Conservation (phyloP, 1,284 basidiomycete genomes). For the Entoloma clypeatum region DNA sequence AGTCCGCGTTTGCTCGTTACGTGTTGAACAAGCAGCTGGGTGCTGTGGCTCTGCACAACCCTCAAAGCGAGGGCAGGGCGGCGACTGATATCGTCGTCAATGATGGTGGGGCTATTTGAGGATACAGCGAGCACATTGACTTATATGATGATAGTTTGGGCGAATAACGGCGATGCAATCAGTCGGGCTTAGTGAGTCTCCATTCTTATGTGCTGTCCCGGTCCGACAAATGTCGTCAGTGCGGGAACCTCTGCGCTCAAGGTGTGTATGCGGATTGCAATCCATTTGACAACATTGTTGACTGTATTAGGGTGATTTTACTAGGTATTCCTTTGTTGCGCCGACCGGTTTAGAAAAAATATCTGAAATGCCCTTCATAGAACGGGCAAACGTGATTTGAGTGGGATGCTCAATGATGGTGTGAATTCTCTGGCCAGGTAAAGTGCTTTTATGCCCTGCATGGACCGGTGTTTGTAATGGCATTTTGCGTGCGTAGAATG, state of each 20-base stretch:
- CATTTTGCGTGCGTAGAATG: conserved; percentile 56
- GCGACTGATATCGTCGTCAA: conserved; percentile 83
- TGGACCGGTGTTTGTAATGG: conserved; percentile 6
- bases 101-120: conserved; percentile 75
- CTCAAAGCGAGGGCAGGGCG: conserved; percentile 45
- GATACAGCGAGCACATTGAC: conserved; percentile 10
- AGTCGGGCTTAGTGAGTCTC: conserved; percentile 78
- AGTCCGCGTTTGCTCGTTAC: conserved; percentile 89
- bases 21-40: conserved; percentile 79
- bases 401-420: conserved; percentile 89
- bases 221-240: conserved; percentile 34
- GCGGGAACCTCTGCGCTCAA: conserved; percentile 92
- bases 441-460: conserved; percentile 2
- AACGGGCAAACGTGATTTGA: conserved; percentile 90
- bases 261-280: conserved; percentile 34
- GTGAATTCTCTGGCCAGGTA: conserved; percentile 85
- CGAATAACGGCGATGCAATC: conserved; percentile 91
- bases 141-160: conserved; percentile 66
- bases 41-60: conserved; percentile 68
- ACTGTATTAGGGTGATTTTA: conserved; percentile 85
- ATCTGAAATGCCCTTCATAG: conserved; percentile 31
- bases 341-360: neutral
- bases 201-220: conserved; percentile 3
- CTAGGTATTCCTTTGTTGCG: conserved; percentile 45
- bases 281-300: neutral